Evolutionary conservation across 352 stramenopile species (phyloP).

Genomic region (Pythium phragmitis): DNA sequence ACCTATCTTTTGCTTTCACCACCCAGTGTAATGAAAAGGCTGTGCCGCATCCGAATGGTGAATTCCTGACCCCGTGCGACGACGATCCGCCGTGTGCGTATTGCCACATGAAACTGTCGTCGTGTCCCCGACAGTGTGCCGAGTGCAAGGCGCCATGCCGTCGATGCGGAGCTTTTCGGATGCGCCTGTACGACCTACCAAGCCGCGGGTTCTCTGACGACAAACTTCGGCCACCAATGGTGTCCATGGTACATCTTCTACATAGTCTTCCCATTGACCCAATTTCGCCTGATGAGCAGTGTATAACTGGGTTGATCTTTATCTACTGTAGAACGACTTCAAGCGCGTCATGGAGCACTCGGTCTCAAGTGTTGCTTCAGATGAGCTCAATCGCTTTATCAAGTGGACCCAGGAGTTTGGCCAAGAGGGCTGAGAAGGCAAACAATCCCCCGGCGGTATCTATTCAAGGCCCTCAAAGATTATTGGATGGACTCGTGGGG

Average conservation of each 20-base stretch:
- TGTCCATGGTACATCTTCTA: conserved; percentile 64
- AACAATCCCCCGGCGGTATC: neutral
- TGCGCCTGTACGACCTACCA: conserved; percentile 84
- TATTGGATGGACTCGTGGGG: conserved; percentile 12
- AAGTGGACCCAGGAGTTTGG: conserved; percentile 99
- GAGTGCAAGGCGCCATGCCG: conserved; percentile 73
- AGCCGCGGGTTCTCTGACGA: conserved; percentile 82
- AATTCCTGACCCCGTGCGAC: conserved; percentile 79
- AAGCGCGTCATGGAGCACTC: conserved; percentile 93
- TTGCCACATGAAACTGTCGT: conserved; percentile 89
- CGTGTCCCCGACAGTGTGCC: conserved; percentile 54
- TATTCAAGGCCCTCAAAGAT: conserved; percentile 19
- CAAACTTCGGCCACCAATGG: conserved; percentile 84
- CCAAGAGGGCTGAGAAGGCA: conserved; percentile 91
- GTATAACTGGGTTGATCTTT: neutral
- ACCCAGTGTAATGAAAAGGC: conserved; percentile 80
- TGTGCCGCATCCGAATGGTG: conserved; percentile 49
- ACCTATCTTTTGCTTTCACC: neutral
- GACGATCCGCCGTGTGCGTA: conserved; percentile 84
- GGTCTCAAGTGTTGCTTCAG: conserved; percentile 92
- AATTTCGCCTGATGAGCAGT: neutral
- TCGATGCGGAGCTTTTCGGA: conserved; percentile 73
- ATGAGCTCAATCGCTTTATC: conserved; percentile 97
- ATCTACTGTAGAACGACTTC: conserved; percentile 90
- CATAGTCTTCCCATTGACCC: neutral